Percentiles rank a stretch among this genome's conserved stretches.
These are phyloP conservation scores for Venturia carpophila DNA, from an alignment of 2,329 filamentous ascomycete species.

Conservation along the genomic window DNA sequence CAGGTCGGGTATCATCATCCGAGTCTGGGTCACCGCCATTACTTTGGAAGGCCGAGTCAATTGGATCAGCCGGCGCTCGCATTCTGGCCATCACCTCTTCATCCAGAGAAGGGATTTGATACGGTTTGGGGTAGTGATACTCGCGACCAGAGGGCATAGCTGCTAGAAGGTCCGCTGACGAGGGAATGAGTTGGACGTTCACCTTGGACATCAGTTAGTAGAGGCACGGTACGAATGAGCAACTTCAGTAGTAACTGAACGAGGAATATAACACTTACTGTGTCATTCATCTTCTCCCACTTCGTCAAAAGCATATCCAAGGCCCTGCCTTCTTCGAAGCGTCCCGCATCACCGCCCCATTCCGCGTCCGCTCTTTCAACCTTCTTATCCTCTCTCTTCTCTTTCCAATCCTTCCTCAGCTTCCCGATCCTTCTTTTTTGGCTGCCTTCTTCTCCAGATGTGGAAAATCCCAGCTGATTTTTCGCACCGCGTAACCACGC, in stretches of 20 bases:
- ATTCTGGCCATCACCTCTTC: constrained; percentile 52
- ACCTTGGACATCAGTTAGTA: constrained; percentile 45
- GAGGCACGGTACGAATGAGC: not conserved
- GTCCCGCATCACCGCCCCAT: constrained; percentile 80
- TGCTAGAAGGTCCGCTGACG: constrained; percentile 61
- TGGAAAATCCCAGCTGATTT: constrained; percentile 59
- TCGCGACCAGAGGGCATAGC: constrained; percentile 84
- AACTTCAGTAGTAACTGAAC: not conserved
- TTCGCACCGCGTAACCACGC: constrained; percentile 77
- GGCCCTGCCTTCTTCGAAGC: constrained; percentile 74
- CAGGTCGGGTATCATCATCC: constrained; percentile 26
- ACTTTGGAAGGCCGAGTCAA: constrained; percentile 32
- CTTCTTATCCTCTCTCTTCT: constrained; percentile 70
- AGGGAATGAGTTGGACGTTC: constrained; percentile 69
- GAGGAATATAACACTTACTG: constrained; percentile 46
- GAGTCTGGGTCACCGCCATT: constrained; percentile 32
- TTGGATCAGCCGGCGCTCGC: constrained; percentile 48
- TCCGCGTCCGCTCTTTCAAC: constrained; percentile 58
- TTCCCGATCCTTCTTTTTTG: constrained; percentile 52
- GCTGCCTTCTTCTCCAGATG: constrained; percentile 34
- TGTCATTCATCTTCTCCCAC: constrained; percentile 91
- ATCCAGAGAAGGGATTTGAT: constrained; percentile 57
- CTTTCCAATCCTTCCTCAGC: constrained; percentile 65
- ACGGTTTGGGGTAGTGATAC: constrained; percentile 66
- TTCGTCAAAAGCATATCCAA: constrained; percentile 81